phyloP scores from a whole-genome alignment of 768 basidiomycete species.

The Tremella yokohamensis region DNA sequence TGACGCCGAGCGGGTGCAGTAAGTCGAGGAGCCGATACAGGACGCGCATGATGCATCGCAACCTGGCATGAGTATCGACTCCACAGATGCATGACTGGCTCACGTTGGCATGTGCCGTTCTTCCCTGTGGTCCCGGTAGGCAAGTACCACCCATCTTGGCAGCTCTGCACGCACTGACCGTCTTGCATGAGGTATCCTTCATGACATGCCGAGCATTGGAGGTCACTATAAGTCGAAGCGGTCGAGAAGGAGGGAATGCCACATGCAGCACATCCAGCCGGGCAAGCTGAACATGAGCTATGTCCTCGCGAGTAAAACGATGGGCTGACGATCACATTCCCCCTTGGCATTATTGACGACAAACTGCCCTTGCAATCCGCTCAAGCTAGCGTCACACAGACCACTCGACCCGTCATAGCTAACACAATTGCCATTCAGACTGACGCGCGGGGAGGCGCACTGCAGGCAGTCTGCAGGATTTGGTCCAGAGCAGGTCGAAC shows the following conservation, averaged over 20 bases:
- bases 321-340: constrained; percentile 41
- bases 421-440: constrained; percentile 40
- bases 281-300: constrained; percentile 34
- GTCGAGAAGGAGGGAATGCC: constrained; percentile 41
- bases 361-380: constrained; percentile 33
- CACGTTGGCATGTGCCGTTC: constrained; percentile 48
- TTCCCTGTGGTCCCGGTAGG: constrained; percentile 22
- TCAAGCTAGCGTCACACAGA: constrained; percentile 40
- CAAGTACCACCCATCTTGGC: constrained; percentile 35
- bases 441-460: constrained; percentile 43
- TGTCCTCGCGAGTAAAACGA: not conserved
- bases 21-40: constrained; percentile 34
- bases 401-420: constrained; percentile 36
- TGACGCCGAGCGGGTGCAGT: constrained; percentile 31
- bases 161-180: constrained; percentile 36
- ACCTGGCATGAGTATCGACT: constrained; percentile 16
- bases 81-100: too few species aligned
- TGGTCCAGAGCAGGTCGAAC: constrained; percentile 44
- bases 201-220: constrained; percentile 40
- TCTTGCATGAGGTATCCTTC: constrained; percentile 44
- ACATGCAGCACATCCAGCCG: constrained; percentile 40
- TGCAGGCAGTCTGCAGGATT: constrained; percentile 38
- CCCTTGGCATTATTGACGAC: constrained; percentile 38
- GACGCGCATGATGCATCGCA: constrained; percentile 40
- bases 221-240: constrained; percentile 11